Base-by-base conservation (phyloP, 352 stramenopile genomes). In the Pythium brachiatum region DNA sequence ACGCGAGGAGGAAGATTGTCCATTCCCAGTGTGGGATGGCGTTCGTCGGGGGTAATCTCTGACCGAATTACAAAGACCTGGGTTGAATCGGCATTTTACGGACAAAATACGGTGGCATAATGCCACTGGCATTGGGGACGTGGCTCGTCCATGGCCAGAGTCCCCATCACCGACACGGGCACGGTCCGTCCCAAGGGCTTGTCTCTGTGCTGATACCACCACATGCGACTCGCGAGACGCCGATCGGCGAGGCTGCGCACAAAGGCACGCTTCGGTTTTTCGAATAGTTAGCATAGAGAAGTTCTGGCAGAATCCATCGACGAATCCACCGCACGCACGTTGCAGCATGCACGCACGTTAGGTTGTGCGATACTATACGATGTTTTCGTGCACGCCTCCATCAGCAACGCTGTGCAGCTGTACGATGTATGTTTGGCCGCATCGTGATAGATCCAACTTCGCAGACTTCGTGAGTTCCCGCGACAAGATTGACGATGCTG, bases 151-250 rank as follows among this genome's bases (percentile, higher is more conserved):
- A 38, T 16, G 20, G 25, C 36, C 25, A n/a, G 13, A n/a, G 9
- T 51, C 48, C 39, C 13, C 50, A 60, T 60, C 60, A 66, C 51
- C 27, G 36, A 46, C n/a, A 3, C 21, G 32, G 48, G 52, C 26
- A 36, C 52, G 39, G 60, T 21, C 60, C 60, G 60, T 56, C 60
- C 60, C 60, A 50, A 66, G 3, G 48, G 60, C 60, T 44, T 66
- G 60, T 55, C 60, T 60, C 50, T 66, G 43, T 51, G 21, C 43
- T 8, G 18, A 0, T 51, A 11, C 4, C 9, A 51, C 43, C 20
- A 27, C 20, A 51, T 27, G 51, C n/a, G n/a, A n/a, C 51, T 41
- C 20, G 47, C 39, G 41, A 53, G 31, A 50, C 43, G 52, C 38
- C 31, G 47, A 57, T 51, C 39, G 39, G n/a, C 39, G 7, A 47